Evolutionary conservation across 768 basidiomycete genomes (phyloP), one percentile per base, ranked within the genome.

Genomic region (Agaricus bisporus): DNA sequence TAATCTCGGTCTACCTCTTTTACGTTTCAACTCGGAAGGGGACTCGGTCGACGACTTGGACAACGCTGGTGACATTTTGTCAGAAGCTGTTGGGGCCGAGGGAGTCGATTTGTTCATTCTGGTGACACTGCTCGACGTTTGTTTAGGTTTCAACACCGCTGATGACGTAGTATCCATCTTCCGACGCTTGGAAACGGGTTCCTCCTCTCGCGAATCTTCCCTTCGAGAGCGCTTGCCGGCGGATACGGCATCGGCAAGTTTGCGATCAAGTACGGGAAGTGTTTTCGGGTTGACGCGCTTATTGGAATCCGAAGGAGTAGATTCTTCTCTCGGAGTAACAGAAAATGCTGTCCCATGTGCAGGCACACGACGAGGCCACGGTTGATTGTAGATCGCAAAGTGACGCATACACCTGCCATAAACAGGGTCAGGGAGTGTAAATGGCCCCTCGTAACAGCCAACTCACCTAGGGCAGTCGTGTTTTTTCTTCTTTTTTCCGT

Each of bases 381-480:
- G 66, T 50, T 77, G 73, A 1, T 75, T 76, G 67, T 91, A 91
- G 54, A 91, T 91, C 10, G 85, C 88, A 60, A 74, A 79, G 66
- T 91, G 89, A 17, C 89, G 85, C 67, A 91, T 75, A 64, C 89
- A 91, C 55, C 88, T 90, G 41, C 45, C 28, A 51, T 17, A n/a
- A 49, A 47, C 18, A 41, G 26, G 42, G 44, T 47, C 41, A 42
- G 47, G 29, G n/a, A 14, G 43, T 41, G 45, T 25, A 28, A 35
- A 43, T 15, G 18, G 10, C 18, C 36, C 32, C 20, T 41, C 42
- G 55, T 20, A 45, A 56, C 11, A 41, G 41, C 36, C 36, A 49
- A 70, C 78, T 58, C 65, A 91, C 88, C 89, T 76, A 52, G 87
- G 86, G 66, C 89, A 91, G 26, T 88, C 85, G 56, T 81, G 79